phyloP scores from a whole-genome alignment of 1,284 basidiomycete species.

The Volvariella volvacea region DNA sequence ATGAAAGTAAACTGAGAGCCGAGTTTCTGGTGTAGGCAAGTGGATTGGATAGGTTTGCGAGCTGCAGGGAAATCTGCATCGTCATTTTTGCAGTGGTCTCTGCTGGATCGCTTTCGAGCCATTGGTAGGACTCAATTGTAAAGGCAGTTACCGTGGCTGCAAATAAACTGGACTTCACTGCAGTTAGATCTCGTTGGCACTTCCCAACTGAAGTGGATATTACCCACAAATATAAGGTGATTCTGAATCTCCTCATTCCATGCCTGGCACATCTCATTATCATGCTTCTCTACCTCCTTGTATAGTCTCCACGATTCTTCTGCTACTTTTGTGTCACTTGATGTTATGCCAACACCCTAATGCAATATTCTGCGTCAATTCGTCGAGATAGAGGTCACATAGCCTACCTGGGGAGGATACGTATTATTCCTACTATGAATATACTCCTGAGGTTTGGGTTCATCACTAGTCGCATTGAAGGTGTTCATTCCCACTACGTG shows the following conservation, averaged over 20 bases:
- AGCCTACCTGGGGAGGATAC: no score
- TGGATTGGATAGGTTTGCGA: background rate
- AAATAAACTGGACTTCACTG: background rate
- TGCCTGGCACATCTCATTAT: conserved; percentile 2
- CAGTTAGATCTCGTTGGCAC: no score
- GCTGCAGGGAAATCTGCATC: background rate
- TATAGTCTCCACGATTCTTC: background rate
- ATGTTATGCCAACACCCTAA: no score
- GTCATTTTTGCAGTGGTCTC: background rate
- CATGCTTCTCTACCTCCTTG: background rate
- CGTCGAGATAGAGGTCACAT: no score
- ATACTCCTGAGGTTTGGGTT: no score
- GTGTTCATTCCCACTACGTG: no score
- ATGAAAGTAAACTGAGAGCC: background rate
- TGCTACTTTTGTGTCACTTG: no score
- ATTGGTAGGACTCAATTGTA: conserved; percentile 1
- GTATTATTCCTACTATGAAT: no score
- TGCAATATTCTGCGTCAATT: no score
- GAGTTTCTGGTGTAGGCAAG: background rate
- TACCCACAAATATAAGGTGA: background rate
- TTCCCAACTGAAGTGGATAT: no score
- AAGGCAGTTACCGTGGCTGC: conserved; percentile 1
- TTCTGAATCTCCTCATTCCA: conserved; percentile 1
- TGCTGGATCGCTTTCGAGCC: background rate
- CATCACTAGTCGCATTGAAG: no score